A percentile compares a stretch with the other conserved stretches of the same genome.
These are phyloP conservation scores for Capsella bursapastoris DNA, from an alignment of 345 rosid genomes.

Conservation along the genomic window DNA sequence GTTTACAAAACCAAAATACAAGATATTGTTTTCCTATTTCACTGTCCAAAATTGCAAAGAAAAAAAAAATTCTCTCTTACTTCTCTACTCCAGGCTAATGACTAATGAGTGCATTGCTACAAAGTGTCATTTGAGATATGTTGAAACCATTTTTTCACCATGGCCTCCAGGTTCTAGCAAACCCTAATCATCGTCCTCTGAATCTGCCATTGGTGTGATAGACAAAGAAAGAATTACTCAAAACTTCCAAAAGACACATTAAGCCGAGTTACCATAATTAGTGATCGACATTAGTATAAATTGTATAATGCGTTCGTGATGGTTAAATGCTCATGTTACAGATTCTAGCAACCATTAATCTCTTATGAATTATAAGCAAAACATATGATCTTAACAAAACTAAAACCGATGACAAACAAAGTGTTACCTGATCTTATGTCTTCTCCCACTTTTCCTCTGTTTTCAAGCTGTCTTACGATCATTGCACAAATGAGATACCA, in stretches of 20 bases:
- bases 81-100: neutral
- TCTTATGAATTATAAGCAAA: neutral
- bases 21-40: too few relatives aligned
- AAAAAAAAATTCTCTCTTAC: too few relatives aligned
- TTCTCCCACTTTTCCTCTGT: slow-evolving; percentile 88
- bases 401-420: neutral
- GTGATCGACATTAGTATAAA: too few relatives aligned
- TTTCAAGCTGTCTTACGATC: slow-evolving; percentile 74
- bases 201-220: slow-evolving; percentile 22
- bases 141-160: neutral
- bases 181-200: slow-evolving; percentile 25
- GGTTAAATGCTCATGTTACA: slow-evolving; percentile 1
- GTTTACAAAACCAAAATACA: neutral
- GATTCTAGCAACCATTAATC: neutral
- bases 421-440: slow-evolving; percentile 87
- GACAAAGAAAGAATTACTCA: neutral
- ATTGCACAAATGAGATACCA: slow-evolving; percentile 84
- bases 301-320: too few relatives aligned
- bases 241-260: neutral
- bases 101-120: neutral
- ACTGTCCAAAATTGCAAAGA: too few relatives aligned
- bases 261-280: too few relatives aligned
- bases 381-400: neutral
- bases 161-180: neutral
- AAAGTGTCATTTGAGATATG: neutral